These are phyloP conservation scores for Colletotrichum caudatum DNA, from an alignment of 2,329 filamentous ascomycete genomes.

Conservation along the genomic window DNA sequence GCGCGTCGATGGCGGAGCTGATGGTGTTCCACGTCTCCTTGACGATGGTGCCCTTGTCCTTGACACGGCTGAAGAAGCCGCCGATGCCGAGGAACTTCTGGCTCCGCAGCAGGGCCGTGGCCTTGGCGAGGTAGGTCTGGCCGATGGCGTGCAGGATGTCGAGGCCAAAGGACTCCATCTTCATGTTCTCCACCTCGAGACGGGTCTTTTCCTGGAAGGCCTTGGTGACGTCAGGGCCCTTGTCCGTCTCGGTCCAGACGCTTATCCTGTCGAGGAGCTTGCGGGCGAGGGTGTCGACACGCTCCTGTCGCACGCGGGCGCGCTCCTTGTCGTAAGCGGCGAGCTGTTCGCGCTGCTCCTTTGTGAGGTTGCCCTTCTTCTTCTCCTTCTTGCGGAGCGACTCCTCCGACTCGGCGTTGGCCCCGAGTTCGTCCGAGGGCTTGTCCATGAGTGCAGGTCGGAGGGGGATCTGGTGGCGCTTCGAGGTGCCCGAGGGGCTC, in stretches of 20 bases:
- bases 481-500: conserved; percentile 54
- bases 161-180: conserved; percentile 98
- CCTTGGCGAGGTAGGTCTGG: conserved; percentile 89
- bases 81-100: conserved; percentile 97
- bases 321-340: conserved; percentile 90
- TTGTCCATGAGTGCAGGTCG: conserved; percentile 90
- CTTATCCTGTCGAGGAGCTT: conserved; percentile 92
- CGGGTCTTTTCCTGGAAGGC: conserved; percentile 95
- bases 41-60: conserved; percentile 95
- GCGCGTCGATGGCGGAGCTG: conserved; percentile 93
- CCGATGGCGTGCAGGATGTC: conserved; percentile 97
- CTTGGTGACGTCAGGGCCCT: conserved; percentile 82
- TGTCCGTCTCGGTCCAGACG: conserved; percentile 98
- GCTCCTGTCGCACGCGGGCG: conserved; percentile 85
- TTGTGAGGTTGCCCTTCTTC: conserved; percentile 87
- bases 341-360: conserved; percentile 94
- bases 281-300: conserved; percentile 83
- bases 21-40: conserved; percentile 99
- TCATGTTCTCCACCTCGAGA: conserved; percentile 95
- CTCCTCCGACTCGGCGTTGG: conserved; percentile 75
- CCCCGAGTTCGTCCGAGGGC: conserved; percentile 78
- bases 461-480: conserved; percentile 72
- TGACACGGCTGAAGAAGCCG: conserved; percentile 92
- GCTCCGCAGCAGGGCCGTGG: conserved; percentile 87
- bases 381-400: conserved; percentile 69